Base-by-base conservation (phyloP, 805 yeast genomes). In the Lachancea waltii region DNA sequence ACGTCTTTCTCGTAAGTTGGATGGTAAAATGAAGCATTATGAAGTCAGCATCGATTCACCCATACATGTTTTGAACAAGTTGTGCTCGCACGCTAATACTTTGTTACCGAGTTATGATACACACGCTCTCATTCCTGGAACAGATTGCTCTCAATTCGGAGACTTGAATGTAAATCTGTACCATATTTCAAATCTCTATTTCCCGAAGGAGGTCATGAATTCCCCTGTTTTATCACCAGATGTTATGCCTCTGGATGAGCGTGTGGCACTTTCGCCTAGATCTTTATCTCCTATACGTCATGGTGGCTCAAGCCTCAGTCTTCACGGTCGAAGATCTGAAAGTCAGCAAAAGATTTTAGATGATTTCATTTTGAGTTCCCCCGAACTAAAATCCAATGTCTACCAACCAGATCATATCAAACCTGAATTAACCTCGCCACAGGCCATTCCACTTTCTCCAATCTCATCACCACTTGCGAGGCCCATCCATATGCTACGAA, bases 11-110 rank as follows among this genome's bases (percentile, higher is more conserved):
- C 75, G 73, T 47, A 54, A 69, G n/a, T 79, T 82, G 30, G 70
- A 73, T 33, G 72, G 67, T 9, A 85, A 85, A 54, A 68, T 95
- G 32, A 92, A 89, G 56, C 97, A 87, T 56, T 92, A 83, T 56
- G 99, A 92, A 64, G 84, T 92, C 31, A 79, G 86, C 42, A 90
- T 92, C 40, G 99, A 92, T 60, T 85, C 96, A 2, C 98, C 98
- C 3, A 79, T 92, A 43, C 94, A 84, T 52, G 69, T 92, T 4
- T 64, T 89, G 35, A 79, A 89, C 34, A 77, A 81, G 5, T 63
- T 75, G 34, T 85, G 95, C 45, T 82, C 85, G 1, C 95, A 82
- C 61, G 84, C 84, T 4, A 82, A 83, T 50, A 83, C 90, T 1
- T 58, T 83, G 26, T 62, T 84, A 30, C 95, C 95, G 4, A 80